Evolutionary conservation across 208 protist genomes (phyloP), one percentile per base, ranked within the genome.

Genomic region (Lotmaria passim): DNA sequence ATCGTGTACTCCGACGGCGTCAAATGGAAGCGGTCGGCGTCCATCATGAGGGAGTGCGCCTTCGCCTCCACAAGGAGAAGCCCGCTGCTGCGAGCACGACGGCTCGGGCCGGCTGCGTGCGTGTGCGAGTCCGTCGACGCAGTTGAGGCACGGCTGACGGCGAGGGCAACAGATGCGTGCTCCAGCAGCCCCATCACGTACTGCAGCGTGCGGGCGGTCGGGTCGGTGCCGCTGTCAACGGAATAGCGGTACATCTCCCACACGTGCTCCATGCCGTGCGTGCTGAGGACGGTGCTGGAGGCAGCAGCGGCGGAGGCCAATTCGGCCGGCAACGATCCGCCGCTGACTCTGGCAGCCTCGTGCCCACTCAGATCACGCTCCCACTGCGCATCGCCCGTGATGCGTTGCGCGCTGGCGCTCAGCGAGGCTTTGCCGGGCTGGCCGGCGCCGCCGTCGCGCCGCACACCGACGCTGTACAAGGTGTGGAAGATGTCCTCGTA

Each of bases 401-500:
- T 19, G 12, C 44, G 60, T 26, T 64, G 52, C 47, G 55, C 70
- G 17, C 56, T 67, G 53, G 41, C 23, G 36, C 55, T 65, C 23
- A 65, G 26, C 8, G 61, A 65, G 1, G 53, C 65, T 31, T 67
- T 78, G 55, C 34, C 62, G 30, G 33, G 43, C 41, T 56, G 65
- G 52, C 78, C 56, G 1, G 61, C 61, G 4, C 50, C 48, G n/a
- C 52, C 70, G 74, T 53, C 57, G 12, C 69, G 53, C 28, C 39
- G 28, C 55, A 81, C 76, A 14, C 56, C 80, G 19, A 86, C 81
- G 24, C 86, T 86, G 70, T 86, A 90, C 48, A 89, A 78, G 6
- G 70, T 47, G 75, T 94, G 84, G 60, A 94, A 86, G 24, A 94
- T 85, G 39, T 94, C 89, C 44, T 90, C 86, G 73, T 94, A 94